phyloP scores from a whole-genome alignment of 73 alveolate species.

The Stentor coeruleus region DNA sequence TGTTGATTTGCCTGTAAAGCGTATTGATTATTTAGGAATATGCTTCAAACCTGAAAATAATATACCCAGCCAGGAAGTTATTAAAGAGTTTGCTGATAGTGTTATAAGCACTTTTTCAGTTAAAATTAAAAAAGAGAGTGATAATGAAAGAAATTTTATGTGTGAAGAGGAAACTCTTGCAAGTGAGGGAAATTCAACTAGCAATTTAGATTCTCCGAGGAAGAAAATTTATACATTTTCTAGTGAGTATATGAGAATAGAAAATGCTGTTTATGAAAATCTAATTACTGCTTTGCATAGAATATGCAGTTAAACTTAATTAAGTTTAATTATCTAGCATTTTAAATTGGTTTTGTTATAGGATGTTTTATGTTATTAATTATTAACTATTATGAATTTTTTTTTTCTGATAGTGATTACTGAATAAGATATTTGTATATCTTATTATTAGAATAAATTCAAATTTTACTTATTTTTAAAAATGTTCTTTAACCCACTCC shows the following conservation, averaged over 20 bases:
- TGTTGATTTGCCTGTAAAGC: neutral
- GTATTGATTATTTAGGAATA: too few relatives aligned
- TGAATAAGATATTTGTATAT: too few relatives aligned
- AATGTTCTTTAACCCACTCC: too few relatives aligned
- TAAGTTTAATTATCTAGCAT: too few relatives aligned
- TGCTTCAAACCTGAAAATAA: neutral
- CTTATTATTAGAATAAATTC: too few relatives aligned
- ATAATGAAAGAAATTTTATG: neutral
- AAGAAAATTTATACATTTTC: neutral
- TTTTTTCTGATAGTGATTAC: too few relatives aligned
- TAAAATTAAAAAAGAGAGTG: neutral
- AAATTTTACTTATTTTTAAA: too few relatives aligned
- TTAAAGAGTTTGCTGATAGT: neutral
- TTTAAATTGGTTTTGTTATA: too few relatives aligned
- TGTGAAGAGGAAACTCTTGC: neutral
- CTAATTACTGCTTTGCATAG: neutral
- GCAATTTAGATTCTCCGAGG: neutral
- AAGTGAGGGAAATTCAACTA: neutral
- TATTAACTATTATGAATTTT: too few relatives aligned
- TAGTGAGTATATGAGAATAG: neutral
- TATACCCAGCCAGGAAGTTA: neutral
- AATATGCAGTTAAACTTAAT: neutral
- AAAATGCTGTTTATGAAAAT: neutral
- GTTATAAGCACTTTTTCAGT: neutral
- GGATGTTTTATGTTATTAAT: too few relatives aligned